These are phyloP conservation scores for Xylaria telfairii DNA, from an alignment of 495 filamentous ascomycete species.

Conservation along the genomic window DNA sequence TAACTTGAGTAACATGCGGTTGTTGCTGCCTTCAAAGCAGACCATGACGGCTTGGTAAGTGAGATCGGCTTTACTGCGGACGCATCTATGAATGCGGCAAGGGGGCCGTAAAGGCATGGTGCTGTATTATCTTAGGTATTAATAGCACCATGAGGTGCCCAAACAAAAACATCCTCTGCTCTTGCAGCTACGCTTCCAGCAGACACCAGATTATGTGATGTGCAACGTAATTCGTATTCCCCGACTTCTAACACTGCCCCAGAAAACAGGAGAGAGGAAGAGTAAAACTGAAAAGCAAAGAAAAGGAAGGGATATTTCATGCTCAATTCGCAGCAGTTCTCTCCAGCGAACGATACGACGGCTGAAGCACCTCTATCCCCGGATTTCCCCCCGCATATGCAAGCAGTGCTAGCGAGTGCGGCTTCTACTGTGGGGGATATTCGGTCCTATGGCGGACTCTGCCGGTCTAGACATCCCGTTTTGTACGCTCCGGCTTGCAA, in stretches of 20 bases:
- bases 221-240: not conserved
- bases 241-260: not conserved
- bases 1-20: not conserved
- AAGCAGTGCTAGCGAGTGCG: not conserved
- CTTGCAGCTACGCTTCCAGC: conserved; percentile 1
- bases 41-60: not conserved
- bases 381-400: conserved; percentile 14
- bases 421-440: not conserved
- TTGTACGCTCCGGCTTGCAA: not conserved
- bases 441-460: conserved; percentile 17
- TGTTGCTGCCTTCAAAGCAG: not conserved
- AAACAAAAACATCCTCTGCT: conserved; percentile 11
- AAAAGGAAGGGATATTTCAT: not conserved
- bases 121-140: conserved; percentile 20
- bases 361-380: conserved; percentile 10
- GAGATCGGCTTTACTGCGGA: conserved; percentile 11
- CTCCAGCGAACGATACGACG: not conserved
- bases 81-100: not conserved
- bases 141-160: conserved; percentile 6
- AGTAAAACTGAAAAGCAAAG: not conserved
- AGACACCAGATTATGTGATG: not conserved
- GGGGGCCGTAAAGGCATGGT: not conserved
- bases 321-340: not conserved
- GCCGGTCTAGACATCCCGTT: conserved; percentile 7
- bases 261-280: not conserved